Conservation (phyloP, 2,329 filamentous ascomycete species). For the Paecilomyces niveus region DNA sequence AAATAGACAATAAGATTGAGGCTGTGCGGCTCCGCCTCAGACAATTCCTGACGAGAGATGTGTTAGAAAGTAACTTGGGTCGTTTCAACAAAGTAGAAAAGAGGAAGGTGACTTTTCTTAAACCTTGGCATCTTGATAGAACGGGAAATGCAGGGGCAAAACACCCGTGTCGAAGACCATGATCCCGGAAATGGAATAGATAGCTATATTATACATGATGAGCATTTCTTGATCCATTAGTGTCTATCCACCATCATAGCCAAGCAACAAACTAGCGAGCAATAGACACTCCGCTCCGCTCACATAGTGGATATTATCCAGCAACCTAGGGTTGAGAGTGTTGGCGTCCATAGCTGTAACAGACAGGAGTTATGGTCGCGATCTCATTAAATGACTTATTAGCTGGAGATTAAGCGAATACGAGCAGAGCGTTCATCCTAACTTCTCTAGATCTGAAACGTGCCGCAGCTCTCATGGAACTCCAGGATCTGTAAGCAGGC, state of each 20-base stretch:
- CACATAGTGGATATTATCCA: neutral
- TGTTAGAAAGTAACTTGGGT: neutral
- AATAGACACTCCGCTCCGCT: neutral
- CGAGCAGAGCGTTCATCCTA: neutral
- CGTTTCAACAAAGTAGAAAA: neutral
- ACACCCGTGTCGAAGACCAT: neutral
- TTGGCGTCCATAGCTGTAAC: neutral
- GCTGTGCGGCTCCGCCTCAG: neutral
- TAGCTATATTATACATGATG: neutral
- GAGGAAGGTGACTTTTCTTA: neutral
- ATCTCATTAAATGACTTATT: neutral
- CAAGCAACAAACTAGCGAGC: neutral
- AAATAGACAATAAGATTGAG: slow-evolving; percentile 3
- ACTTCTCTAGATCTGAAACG: neutral
- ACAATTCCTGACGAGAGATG: neutral
- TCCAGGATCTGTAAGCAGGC: neutral
- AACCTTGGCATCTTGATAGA: neutral
- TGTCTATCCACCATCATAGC: neutral
- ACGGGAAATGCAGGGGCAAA: neutral
- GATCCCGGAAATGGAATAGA: neutral
- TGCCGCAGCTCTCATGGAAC: neutral
- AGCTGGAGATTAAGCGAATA: too few relatives aligned
- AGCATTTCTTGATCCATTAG: neutral
- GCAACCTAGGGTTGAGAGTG: neutral
- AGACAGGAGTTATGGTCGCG: neutral